Evolutionary conservation across 441 rosid species (phyloP), one percentile per base, ranked within the genome.

Genomic region (Erodium moschatum): DNA sequence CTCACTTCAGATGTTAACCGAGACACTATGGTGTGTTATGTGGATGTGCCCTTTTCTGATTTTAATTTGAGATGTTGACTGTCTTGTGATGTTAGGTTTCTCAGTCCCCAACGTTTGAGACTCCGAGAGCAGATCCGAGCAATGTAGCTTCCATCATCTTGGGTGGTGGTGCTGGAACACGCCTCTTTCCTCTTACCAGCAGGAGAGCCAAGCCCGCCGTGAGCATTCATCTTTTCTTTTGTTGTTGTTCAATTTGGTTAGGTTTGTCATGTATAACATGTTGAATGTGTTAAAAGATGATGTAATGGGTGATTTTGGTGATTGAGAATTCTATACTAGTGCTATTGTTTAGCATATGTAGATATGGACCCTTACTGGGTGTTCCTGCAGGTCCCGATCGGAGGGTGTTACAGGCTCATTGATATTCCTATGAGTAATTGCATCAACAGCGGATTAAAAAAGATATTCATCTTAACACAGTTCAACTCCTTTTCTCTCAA

Each of bases 111-210:
- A 29, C 18, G 11, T 35, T 73, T 9, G 68, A 64, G 67, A 69
- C 72, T 16, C 50, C 76, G 4, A 64, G 68, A 52, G 72, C 76
- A 2, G 69, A 73, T 69, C 76, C 76, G 3, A 69, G 58, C 54
- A 69, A 66, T 56, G 69, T 73, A 13, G 76, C 44, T 38, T 38
- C 44, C 44, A 38, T 38, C 44, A 38, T 38, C 44, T 38, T 38
- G 44, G 44, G 44, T 38, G 44, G 44, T 38, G 44, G 44, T 38
- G 44, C 44, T 38, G 44, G 44, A 38, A 38, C 44, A 4, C 72
- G 76, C 6, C 76, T 73, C 20, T 69, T 63, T 69, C 76, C 76
- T 38, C 76, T 73, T 58, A 73, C 76, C 56, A 73, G 76, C 42
- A 15, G 69, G 18, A 64, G 76, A 48, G 72, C 76, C 68, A 73